Evolutionary conservation across 164 flowering plant genomes (phyloP), one percentile per base, ranked within the genome.

Genomic region (Cinnamomum micranthum): DNA sequence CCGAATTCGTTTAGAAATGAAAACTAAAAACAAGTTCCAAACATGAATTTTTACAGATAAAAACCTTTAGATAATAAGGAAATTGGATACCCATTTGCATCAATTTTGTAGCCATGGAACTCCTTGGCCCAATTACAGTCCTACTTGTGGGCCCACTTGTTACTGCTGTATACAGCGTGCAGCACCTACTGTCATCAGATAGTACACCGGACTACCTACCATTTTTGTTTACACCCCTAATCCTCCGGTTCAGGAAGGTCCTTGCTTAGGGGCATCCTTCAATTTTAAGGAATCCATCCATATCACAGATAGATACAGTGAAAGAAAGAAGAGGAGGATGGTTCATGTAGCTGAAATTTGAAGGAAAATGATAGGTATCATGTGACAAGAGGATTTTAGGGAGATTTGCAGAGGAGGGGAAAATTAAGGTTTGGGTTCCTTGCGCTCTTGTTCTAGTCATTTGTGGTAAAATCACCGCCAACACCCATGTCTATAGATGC

Each of bases 401-500:
- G 60, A 17, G 69, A 28, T 67, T 64, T 64, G 67, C 67, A 22
- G 67, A 24, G 31, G 24, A 11, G 22, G 31, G 22, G 11, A 7
- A 27, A 20, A 31, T 25, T 31, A 52, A 22, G 55, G 20, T 35
- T 27, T 28, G 19, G 71, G 24, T 6, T 11, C 3, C 24, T 69
- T 25, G 23, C 10, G 13, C 31, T 12, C 1, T 64, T 64, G 71
- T 1, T 41, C 17, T 47, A n/a, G 58, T 52, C 35, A 69, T 28
- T 47, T 41, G 23, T 69, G 52, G 71, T 27, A 25, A 14, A 35
- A 28, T 27, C 9, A 31, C 69, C 74, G 20, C 71, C 25, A 51
- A 72, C 31, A 58, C 69, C 79, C 80, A 79, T 81, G 78, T 72
- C 84, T 77, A 74, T 77, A 65, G 81, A 70, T 22, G 64, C 52